These are phyloP conservation scores for Dichomitus squalens DNA, from an alignment of 1,284 basidiomycete species.

Conservation along the genomic window DNA sequence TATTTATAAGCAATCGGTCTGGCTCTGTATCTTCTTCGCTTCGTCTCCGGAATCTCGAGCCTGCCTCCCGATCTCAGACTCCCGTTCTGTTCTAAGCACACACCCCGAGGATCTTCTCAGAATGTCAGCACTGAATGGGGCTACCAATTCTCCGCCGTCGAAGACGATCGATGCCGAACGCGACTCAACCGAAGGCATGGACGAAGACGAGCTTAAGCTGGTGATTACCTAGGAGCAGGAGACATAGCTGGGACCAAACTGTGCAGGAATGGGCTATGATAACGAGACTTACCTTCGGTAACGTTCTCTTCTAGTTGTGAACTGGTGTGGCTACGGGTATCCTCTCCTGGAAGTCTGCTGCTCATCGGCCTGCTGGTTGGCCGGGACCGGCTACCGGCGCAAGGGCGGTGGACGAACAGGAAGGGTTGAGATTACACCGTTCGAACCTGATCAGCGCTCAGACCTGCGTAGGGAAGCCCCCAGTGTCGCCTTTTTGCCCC, in stretches of 20 bases:
- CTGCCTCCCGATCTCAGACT: neutral
- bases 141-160: conserved; percentile 19
- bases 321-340: conserved; percentile 90
- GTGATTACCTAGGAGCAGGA: conserved; percentile 41
- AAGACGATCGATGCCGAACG: conserved; percentile 22
- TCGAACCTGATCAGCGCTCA: conserved; percentile 94
- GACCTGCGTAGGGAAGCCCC: conserved; percentile 95
- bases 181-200: conserved; percentile 34
- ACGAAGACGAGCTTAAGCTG: conserved; percentile 64
- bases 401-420: conserved; percentile 27
- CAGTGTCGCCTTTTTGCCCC: conserved; percentile 58
- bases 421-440: conserved; percentile 92
- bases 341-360: conserved; percentile 42
- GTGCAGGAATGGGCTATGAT: conserved; percentile 33
- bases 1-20: conserved; percentile 26
- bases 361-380: conserved; percentile 28
- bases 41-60: conserved; percentile 2
- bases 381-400: conserved; percentile 30
- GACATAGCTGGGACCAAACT: conserved; percentile 29
- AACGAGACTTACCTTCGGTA: conserved; percentile 59
- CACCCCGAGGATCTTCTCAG: neutral
- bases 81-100: neutral
- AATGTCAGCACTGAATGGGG: conserved; percentile 25
- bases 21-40: conserved; percentile 11
- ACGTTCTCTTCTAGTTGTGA: conserved; percentile 65